phyloP scores from a whole-genome alignment of 2,329 filamentous ascomycete species.

The Daldinia sp. region DNA sequence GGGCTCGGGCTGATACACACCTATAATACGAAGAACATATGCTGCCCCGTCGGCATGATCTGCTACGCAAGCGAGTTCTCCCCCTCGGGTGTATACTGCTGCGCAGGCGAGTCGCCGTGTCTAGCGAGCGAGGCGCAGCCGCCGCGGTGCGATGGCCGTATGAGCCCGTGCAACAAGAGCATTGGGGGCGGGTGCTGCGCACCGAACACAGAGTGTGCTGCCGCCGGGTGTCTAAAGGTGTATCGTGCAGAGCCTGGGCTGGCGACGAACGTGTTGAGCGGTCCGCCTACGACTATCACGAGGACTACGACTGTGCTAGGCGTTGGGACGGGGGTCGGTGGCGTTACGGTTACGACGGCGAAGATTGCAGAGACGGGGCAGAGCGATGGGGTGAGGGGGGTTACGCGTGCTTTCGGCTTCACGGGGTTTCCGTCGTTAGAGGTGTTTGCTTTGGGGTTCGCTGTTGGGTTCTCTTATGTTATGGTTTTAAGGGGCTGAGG shows the following conservation, averaged over 20 bases:
- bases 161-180: conserved; percentile 21
- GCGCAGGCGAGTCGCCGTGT: conserved; percentile 12
- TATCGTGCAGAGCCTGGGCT: conserved; percentile 31
- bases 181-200: conserved; percentile 39
- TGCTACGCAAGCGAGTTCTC: conserved; percentile 35
- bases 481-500: conserved; percentile 25
- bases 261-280: conserved; percentile 5
- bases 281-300: neutral
- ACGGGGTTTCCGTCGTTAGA: conserved; percentile 17
- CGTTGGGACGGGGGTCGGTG: neutral
- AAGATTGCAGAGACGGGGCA: conserved; percentile 31
- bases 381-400: conserved; percentile 12
- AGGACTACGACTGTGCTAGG: neutral
- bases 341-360: conserved; percentile 20
- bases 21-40: conserved; percentile 29
- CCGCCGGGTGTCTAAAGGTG: conserved; percentile 32
- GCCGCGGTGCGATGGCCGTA: conserved; percentile 20
- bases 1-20: neutral
- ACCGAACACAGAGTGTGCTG: conserved; percentile 22
- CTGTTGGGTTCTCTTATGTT: conserved; percentile 12
- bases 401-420: conserved; percentile 18
- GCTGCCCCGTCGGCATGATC: conserved; percentile 32
- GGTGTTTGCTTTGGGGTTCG: neutral
- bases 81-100: conserved; percentile 39
- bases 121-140: conserved; percentile 6